Base-by-base conservation (phyloP, 371 early-diverging fungal species). In the Mortierella sp. region DNA sequence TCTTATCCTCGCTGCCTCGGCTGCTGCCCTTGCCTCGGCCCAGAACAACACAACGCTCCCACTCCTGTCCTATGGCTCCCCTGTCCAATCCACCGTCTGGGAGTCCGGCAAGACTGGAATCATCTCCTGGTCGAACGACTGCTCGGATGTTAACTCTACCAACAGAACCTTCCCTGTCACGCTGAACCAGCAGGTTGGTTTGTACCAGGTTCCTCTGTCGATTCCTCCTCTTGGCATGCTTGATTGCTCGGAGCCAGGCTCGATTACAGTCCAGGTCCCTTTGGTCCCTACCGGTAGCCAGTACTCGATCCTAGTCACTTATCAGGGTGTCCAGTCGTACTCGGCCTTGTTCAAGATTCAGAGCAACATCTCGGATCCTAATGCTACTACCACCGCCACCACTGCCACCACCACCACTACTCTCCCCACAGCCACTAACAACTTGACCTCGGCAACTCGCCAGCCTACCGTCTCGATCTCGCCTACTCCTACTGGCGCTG, bases 281-380 rank as follows among this genome's bases (percentile, higher is more conserved):
- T 47, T 56, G n/a, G 15, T 70, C 21, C 45, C 70, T 53, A 44
- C 66, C 0, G 70, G 76, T 57, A 23, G 14, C 46, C 3, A 9
- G 19, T 76, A 76, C 77, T 76, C 77, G 3, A 65, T 76, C 72
- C 55, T 67, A 48, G 68, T 76, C 57, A 6, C 14, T 25, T 56
- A 61, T 47, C 48, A 45, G 15, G 45, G 29, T 14, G n/a, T 19
- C 52, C 75, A 53, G 43, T 72, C 72, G 16, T 76, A 72, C 68
- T 76, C 77, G 15, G 77, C 77, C 26, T 58, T 64, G 46, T 76
- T 76, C 66, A 64, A 60, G 47, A 72, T 76, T 48, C n/a, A 26
- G 26, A 72, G 68, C 60, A 65, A 56, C 16, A 51, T 74, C 64
- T 56, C 72, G 2, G 62, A 50, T 46, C 18, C 37, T 2, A 43